Evolutionary conservation across 495 filamentous ascomycete genomes (phyloP), one percentile per base, ranked within the genome.

Genomic region (Bryoglossum gracile): DNA sequence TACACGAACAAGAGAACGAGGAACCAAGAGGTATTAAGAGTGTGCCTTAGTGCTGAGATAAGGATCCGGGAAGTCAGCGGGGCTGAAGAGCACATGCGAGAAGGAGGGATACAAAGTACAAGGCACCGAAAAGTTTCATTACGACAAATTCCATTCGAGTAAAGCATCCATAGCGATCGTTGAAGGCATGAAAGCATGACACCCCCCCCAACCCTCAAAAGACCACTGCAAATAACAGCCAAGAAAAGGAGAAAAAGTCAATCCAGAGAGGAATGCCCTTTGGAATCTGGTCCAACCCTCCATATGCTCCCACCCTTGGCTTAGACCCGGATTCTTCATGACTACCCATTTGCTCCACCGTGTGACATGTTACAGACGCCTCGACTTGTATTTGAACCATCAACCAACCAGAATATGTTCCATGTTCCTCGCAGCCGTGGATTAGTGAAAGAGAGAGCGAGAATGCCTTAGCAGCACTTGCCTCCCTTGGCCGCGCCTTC

Each of bases 401-500:
- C 46, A 46, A 56, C 43, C 57, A 51, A 54, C 43, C 50, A 50
- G 46, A 48, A 37, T 49, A 54, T 51, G 46, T 58, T n/a, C n/a
- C n/a, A n/a, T n/a, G n/a, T 50, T 36, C 35, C 36, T 46, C 33
- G 42, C 28, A 41, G 21, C n/a, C 39, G 26, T 13, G 26, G 26
- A 30, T 23, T 21, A 33, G 38, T 21, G 42, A 24, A 41, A 48
- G 23, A 48, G 45, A 19, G 23, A 39, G 9, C 42, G 26, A 28
- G 28, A 4, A 30, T 54, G 37, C 33, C 30, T 40, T 84, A 95
- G 70, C 92, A 98, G 76, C 92, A 98, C 65, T 83, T 82, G 43
- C 87, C 84, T 59, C 81, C 78, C 71, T 91, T 87, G 59, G 78
- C 75, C 59, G 87, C 77, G 56, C 78, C 71, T 61, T 92, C 86